Percentiles rank a stretch among this genome's conserved stretches.
Evolutionary conservation across 805 yeast species (phyloP).

Genomic region (Candida koratica): DNA sequence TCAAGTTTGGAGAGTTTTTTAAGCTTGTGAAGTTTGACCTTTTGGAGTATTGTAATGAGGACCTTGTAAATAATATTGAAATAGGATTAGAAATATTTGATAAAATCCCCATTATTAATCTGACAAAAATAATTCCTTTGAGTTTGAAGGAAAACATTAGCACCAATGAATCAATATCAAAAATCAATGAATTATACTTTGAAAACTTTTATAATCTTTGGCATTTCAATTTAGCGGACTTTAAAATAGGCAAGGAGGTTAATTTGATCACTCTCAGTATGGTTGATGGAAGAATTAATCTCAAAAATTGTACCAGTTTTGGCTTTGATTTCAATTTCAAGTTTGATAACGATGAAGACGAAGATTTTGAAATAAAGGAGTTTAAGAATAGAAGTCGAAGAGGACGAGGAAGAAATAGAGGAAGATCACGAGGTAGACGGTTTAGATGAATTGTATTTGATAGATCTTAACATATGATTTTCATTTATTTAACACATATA

Average conservation of each 20-base stretch:
- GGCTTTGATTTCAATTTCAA: slow-evolving; percentile 64
- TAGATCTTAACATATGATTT: too few species aligned
- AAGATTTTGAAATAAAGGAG: slow-evolving; percentile 13
- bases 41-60: slow-evolving; percentile 25
- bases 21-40: slow-evolving; percentile 53
- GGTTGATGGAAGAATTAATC: slow-evolving; percentile 44
- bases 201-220: slow-evolving; percentile 67
- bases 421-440: slow-evolving; percentile 12
- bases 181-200: slow-evolving; percentile 57
- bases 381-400: slow-evolving; percentile 16
- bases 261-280: slow-evolving; percentile 44
- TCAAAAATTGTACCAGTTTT: slow-evolving; percentile 46
- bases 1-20: slow-evolving; percentile 64
- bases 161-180: slow-evolving; percentile 15
- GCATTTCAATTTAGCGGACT: slow-evolving; percentile 74
- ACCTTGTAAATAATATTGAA: slow-evolving; percentile 45
- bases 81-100: slow-evolving; percentile 61
- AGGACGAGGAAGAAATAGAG: slow-evolving; percentile 17
- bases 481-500: too few species aligned
- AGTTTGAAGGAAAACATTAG: slow-evolving; percentile 28
- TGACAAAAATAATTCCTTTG: slow-evolving; percentile 41
- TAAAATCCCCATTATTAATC: slow-evolving; percentile 48
- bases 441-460: too few species aligned
- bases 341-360: slow-evolving; percentile 13
- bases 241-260: slow-evolving; percentile 15